A percentile compares a stretch with the other conserved stretches of the same genome.
phyloP scores from a whole-genome alignment of 176 grass and related monocot species.

The Raddia guianensis region DNA sequence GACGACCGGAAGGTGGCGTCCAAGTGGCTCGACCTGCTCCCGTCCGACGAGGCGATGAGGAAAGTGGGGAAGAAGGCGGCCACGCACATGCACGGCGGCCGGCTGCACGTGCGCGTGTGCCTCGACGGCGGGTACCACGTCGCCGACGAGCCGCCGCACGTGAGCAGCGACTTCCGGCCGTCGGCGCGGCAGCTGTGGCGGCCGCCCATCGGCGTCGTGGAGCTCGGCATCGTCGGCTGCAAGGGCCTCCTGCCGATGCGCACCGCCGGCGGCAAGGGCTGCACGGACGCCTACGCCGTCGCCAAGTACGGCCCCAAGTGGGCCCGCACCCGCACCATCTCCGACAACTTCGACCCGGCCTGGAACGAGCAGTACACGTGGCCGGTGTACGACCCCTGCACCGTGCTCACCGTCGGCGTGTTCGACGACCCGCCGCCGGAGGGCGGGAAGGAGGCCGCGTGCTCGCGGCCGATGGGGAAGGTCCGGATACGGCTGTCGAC shows the following conservation, averaged over 20 bases:
- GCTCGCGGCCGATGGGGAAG: conserved; percentile 75
- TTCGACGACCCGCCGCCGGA: conserved; percentile 67
- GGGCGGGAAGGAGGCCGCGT: conserved; percentile 34
- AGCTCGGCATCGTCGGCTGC: conserved; percentile 85
- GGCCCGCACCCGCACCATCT: conserved; percentile 84
- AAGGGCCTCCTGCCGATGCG: conserved; percentile 81
- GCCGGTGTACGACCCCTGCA: conserved; percentile 88
- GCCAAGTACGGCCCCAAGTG: conserved; percentile 94
- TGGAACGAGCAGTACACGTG: conserved; percentile 99
- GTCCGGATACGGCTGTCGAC: conserved; percentile 82
- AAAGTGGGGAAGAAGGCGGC: conserved; percentile 35
- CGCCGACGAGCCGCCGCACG: conserved; percentile 62
- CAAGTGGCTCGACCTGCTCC: conserved; percentile 76
- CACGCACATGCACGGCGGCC: conserved; percentile 49
- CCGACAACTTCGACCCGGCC: conserved; percentile 81
- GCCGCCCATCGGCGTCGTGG: conserved; percentile 61
- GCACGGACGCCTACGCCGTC: conserved; percentile 76
- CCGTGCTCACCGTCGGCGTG: conserved; percentile 82
- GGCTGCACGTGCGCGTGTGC: conserved; percentile 79
- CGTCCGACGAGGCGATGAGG: conserved; percentile 51
- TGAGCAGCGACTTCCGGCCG: conserved; percentile 77
- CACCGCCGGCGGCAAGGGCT: conserved; percentile 73
- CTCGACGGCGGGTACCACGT: conserved; percentile 96
- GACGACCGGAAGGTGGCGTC: conserved; percentile 88
- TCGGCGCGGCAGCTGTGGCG: conserved; percentile 89